Evolutionary conservation across 228 moss, liverwort and hornwort species (phyloP).

Genomic region (Sphagnum magellanicum): DNA sequence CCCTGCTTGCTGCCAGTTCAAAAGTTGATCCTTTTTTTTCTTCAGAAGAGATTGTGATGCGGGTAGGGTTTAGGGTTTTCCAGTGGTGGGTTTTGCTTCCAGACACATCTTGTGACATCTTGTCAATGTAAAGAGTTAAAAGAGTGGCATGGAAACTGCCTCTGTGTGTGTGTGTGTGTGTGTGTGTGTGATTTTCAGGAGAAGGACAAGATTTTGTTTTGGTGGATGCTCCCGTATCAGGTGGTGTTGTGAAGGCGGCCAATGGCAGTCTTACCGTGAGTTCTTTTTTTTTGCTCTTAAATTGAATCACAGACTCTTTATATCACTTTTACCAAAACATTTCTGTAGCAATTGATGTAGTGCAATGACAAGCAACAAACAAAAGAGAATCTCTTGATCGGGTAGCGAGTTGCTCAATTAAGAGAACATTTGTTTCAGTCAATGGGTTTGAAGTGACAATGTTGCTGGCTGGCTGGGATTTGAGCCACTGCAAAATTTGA

Average conservation of each 20-base stretch:
- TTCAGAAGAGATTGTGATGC: too few relatives aligned
- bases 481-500: not conserved
- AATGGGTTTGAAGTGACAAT: too few relatives aligned
- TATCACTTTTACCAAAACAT: too few relatives aligned
- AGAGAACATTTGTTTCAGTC: too few relatives aligned
- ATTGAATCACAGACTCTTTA: not conserved
- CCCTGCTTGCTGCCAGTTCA: too few relatives aligned
- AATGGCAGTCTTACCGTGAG: constrained; percentile 82
- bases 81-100: too few relatives aligned
- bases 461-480: not conserved
- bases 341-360: not conserved
- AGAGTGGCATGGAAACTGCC: not conserved
- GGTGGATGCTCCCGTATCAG: constrained; percentile 96
- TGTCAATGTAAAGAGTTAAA: too few relatives aligned
- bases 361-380: not conserved
- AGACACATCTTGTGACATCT: too few relatives aligned
- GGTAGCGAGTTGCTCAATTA: too few relatives aligned
- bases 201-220: constrained; percentile 70
- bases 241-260: constrained; percentile 76
- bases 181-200: constrained; percentile 28
- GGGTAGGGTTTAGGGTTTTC: too few relatives aligned
- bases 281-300: not conserved
- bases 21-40: too few relatives aligned
- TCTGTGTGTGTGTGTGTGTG: not conserved
- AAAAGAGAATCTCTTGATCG: too few relatives aligned